These are phyloP conservation scores for Plasmodium coatneyi DNA, from an alignment of 169 alveolate species.

Conservation along the genomic window DNA sequence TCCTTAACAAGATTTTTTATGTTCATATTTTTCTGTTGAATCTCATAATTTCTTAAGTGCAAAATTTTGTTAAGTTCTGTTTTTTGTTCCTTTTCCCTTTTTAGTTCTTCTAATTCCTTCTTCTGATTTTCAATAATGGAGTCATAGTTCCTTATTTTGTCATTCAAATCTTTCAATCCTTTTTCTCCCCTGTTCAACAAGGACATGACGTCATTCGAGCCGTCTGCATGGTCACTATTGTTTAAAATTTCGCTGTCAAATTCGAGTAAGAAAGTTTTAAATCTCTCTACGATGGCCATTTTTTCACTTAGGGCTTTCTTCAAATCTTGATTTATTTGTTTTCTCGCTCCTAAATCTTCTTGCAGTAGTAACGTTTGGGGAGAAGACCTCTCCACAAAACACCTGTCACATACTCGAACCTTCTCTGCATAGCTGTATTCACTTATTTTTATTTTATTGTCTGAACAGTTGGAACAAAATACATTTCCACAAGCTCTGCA, in stretches of 20 bases:
- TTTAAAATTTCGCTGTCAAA: slow-evolving; percentile 76
- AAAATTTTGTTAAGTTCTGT: slow-evolving; percentile 53
- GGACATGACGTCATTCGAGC: slow-evolving; percentile 29
- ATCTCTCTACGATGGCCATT: slow-evolving; percentile 82
- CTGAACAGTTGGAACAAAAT: slow-evolving; percentile 74
- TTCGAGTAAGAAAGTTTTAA: slow-evolving; percentile 79
- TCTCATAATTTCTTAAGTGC: slow-evolving; percentile 66
- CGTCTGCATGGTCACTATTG: slow-evolving; percentile 18
- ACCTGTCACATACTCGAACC: slow-evolving; percentile 78
- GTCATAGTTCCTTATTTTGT: slow-evolving; percentile 52
- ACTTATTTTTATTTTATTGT: slow-evolving; percentile 44
- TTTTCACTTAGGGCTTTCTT: slow-evolving; percentile 81
- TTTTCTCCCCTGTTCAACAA: slow-evolving; percentile 57
- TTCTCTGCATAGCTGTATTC: slow-evolving; percentile 72
- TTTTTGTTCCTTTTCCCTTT: slow-evolving; percentile 73
- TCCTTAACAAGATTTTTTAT: slow-evolving; percentile 56
- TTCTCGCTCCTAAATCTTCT: slow-evolving; percentile 86
- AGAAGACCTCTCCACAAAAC: slow-evolving; percentile 81
- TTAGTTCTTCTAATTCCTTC: slow-evolving; percentile 34
- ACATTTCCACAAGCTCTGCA: slow-evolving; percentile 76
- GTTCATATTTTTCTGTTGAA: slow-evolving; percentile 65
- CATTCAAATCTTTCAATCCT: slow-evolving; percentile 57
- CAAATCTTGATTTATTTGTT: slow-evolving; percentile 82
- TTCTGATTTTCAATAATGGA: slow-evolving; percentile 61
- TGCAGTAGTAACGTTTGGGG: slow-evolving; percentile 83